phyloP scores from a whole-genome alignment of 495 filamentous ascomycete species.

The Terfezia boudieri region DNA sequence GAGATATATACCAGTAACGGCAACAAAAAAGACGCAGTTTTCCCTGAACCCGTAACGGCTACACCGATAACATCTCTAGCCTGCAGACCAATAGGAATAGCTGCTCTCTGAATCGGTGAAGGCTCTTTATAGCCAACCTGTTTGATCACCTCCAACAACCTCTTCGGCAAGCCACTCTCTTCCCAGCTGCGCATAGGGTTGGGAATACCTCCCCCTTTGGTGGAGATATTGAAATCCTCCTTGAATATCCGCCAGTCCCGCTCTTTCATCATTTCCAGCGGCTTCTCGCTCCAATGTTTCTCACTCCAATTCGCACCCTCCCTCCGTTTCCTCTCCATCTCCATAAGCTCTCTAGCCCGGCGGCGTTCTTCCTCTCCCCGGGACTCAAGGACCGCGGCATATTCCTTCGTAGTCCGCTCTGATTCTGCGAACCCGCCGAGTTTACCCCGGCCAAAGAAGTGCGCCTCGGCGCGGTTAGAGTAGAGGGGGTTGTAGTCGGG shows the following conservation, averaged over 20 bases:
- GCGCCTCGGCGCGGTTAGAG: slow-evolving; percentile 44
- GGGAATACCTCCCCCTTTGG: slow-evolving; percentile 72
- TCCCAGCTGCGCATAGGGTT: slow-evolving; percentile 93
- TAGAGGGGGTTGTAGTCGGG: slow-evolving; percentile 79
- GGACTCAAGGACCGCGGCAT: slow-evolving; percentile 53
- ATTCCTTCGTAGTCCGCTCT: slow-evolving; percentile 46
- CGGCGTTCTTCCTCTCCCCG: slow-evolving; percentile 65
- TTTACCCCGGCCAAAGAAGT: slow-evolving; percentile 60
- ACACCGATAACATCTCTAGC: slow-evolving; percentile 91
- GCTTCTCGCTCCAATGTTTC: slow-evolving; percentile 98
- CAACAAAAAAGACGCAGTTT: slow-evolving; percentile 87
- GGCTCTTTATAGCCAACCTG: slow-evolving; percentile 85
- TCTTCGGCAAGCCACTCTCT: slow-evolving; percentile 61
- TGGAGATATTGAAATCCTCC: slow-evolving; percentile 94
- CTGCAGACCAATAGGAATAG: slow-evolving; percentile 88
- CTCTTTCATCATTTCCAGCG: slow-evolving; percentile 85
- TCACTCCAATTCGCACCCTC: slow-evolving; percentile 51
- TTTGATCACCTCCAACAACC: slow-evolving; percentile 61
- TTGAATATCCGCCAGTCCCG: slow-evolving; percentile 99
- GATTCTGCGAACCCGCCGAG: slow-evolving; percentile 66
- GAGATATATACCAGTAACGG: slow-evolving; percentile 94
- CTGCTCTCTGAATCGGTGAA: slow-evolving; percentile 75
- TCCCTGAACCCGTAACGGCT: slow-evolving; percentile 95
- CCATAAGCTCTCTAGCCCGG: slow-evolving; percentile 59
- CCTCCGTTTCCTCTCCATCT: slow-evolving; percentile 62